Percentiles rank a stretch among this genome's conserved stretches.
Evolutionary conservation across 768 basidiomycete genomes (phyloP).

Genomic region (Auricularia sp.): DNA sequence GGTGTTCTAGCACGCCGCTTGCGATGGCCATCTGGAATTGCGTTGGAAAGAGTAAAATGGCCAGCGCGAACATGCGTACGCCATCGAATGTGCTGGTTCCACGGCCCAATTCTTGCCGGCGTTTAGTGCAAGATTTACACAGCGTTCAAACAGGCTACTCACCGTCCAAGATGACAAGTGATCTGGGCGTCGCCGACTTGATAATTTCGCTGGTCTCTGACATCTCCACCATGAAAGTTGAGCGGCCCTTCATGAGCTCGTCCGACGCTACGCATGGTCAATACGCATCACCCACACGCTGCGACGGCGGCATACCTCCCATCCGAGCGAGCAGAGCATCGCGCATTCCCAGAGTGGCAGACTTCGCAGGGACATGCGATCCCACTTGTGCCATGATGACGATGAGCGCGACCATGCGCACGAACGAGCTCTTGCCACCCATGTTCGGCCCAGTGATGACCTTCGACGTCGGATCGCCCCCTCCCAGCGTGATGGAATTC

Average conservation of each 20-base stretch:
- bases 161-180: conserved; percentile 79
- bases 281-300: not conserved
- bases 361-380: conserved; percentile 76
- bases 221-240: conserved; percentile 97
- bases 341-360: conserved; percentile 65
- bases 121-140: not conserved
- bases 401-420: conserved; percentile 69
- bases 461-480: conserved; percentile 40
- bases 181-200: conserved; percentile 57
- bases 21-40: conserved; percentile 67
- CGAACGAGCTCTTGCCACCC: conserved; percentile 82
- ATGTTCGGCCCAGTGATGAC: conserved; percentile 82
- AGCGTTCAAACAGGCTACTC: conserved; percentile 5
- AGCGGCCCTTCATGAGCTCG: conserved; percentile 75
- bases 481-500: conserved; percentile 64
- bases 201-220: conserved; percentile 88
- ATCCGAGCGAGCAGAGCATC: conserved; percentile 84
- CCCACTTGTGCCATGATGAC: conserved; percentile 78
- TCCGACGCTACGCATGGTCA: conserved; percentile 54
- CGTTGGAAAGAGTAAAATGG: not conserved
- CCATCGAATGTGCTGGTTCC: conserved; percentile 94
- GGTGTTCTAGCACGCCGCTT: conserved; percentile 64
- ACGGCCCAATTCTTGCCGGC: conserved; percentile 52
- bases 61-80: conserved; percentile 13
- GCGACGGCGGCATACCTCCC: conserved; percentile 49